These are phyloP conservation scores for Beverwykella pulmonaria DNA, from an alignment of 495 filamentous ascomycete genomes.

Conservation along the genomic window DNA sequence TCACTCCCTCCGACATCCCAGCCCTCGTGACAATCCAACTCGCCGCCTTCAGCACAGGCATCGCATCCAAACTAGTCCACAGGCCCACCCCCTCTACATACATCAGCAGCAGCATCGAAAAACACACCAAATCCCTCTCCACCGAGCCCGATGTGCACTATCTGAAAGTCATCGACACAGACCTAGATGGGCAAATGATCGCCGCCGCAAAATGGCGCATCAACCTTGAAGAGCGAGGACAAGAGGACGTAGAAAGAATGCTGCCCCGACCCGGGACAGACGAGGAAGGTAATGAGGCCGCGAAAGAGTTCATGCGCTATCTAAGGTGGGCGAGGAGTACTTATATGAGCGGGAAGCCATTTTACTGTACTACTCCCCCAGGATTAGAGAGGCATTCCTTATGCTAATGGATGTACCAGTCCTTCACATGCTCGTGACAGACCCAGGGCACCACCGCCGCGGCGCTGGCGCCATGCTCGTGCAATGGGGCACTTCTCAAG, in stretches of 20 bases:
- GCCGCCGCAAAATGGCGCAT: conserved; percentile 36
- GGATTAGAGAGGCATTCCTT: background rate
- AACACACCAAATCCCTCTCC: conserved; percentile 3
- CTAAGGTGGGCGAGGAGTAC: conserved; percentile 9
- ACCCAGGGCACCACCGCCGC: conserved; percentile 32
- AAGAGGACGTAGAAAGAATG: conserved; percentile 23
- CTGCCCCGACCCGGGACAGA: conserved; percentile 11
- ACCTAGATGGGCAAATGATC: conserved; percentile 23
- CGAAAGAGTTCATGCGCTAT: conserved; percentile 23
- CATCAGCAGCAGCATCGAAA: background rate
- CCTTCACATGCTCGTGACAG: conserved; percentile 31
- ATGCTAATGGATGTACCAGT: conserved; percentile 10
- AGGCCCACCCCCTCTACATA: conserved; percentile 5
- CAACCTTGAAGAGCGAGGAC: conserved; percentile 19
- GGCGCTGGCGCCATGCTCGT: conserved; percentile 36
- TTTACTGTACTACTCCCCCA: conserved; percentile 21
- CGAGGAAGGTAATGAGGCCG: conserved; percentile 12
- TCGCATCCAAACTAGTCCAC: conserved; percentile 9
- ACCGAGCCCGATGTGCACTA: conserved; percentile 19
- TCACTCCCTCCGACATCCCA: conserved; percentile 10
- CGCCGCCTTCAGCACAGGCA: conserved; percentile 28
- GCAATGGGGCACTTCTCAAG: conserved; percentile 31
- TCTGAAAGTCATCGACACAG: conserved; percentile 38
- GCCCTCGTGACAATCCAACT: conserved; percentile 17
- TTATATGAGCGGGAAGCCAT: conserved; percentile 31